These are phyloP conservation scores for Russula vinacea DNA, from an alignment of 768 basidiomycete species.

Conservation along the genomic window DNA sequence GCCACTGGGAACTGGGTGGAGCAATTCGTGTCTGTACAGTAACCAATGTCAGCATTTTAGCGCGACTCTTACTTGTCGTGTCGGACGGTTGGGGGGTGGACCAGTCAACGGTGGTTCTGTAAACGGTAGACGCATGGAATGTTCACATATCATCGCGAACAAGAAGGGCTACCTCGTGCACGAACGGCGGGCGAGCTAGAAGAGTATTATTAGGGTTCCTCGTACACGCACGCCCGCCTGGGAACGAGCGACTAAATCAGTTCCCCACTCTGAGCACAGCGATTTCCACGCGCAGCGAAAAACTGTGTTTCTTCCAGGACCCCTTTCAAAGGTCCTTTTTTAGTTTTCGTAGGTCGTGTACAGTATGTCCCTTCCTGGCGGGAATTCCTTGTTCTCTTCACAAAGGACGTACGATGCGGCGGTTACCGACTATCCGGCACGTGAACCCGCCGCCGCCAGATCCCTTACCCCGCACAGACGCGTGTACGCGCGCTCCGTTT, in stretches of 20 bases:
- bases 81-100: background rate
- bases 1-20: background rate
- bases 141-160: background rate
- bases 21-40: background rate
- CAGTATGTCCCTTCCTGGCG: background rate
- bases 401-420: background rate
- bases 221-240: background rate
- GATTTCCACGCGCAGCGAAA: background rate
- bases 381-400: slow-evolving; percentile 20
- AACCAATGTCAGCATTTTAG: background rate
- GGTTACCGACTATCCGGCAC: background rate
- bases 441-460: background rate
- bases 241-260: background rate
- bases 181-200: background rate
- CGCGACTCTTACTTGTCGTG: background rate
- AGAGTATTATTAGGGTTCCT: background rate
- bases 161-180: background rate
- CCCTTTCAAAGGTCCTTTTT: slow-evolving; percentile 2
- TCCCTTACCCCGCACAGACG: background rate
- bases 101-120: background rate
- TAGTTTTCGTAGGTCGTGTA: background rate
- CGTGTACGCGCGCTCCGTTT: background rate
- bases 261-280: background rate
- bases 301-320: background rate
- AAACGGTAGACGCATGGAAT: background rate